Evolutionary conservation across 202 grass and related monocot species (phyloP), one percentile per base, ranked within the genome.

Genomic region (Eragrostis tef): DNA sequence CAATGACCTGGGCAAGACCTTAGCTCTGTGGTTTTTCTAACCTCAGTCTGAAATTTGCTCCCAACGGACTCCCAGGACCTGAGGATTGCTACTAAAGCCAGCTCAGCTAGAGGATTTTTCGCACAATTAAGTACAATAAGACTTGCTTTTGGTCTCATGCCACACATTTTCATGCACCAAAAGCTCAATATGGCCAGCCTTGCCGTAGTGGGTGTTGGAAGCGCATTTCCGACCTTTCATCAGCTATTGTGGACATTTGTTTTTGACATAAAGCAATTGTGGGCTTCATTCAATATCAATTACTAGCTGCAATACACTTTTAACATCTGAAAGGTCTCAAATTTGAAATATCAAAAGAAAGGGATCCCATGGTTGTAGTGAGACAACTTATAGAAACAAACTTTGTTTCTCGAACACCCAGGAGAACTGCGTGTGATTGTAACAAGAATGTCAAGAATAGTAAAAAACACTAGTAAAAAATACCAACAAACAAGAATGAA

Each of bases 161-260:
- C 15, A 0, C 15, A 29, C 59, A 29, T 25, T 16, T 61, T 14
- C 25, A 62, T 26, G 12, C 59, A 62, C 57, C 59, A 31, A 62
- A 62, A 62, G 24, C 25, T 25, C 21, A 60, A 62, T 15, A 31
- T 29, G 13, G 11, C 1, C 20, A 58, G 25, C 12, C 25, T 62
- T 29, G 59, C 6, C 59, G 12, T 62, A 62, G 21, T 62, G 59
- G 59, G 59, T 62, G 24, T 62, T 29, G 59, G 59, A 62, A 62
- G 24, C 15, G 25, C 29, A 24, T 62, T 62, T 27, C 22, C 25
- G 34, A 39, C 34, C 34, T 39, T 39, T 39, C 34, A 39, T 39
- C 34, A 39, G 34, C 34, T 39, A 39, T 39, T 39, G 34, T 39
- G 34, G 34, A 39, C 34, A 31, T 31, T 31, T 6, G 4, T 39